These are phyloP conservation scores for Nephelium lappaceum DNA, from an alignment of 345 rosid genomes.

Conservation along the genomic window DNA sequence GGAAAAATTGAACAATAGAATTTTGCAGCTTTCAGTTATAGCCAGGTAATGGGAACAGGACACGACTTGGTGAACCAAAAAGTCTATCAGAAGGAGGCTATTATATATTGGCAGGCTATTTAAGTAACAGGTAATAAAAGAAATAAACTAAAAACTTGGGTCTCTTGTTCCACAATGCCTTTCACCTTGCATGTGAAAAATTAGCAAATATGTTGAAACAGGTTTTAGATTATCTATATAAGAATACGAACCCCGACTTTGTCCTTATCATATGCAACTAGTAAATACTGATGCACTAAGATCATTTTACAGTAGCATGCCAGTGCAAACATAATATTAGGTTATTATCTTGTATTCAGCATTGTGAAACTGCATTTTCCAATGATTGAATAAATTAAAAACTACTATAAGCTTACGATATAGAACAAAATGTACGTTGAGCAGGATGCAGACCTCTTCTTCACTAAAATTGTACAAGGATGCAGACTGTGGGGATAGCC, in stretches of 20 bases:
- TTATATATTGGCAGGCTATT: not conserved
- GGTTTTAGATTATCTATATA: not conserved
- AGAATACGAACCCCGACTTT: not conserved
- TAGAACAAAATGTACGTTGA: not conserved
- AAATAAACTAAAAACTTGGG: not conserved
- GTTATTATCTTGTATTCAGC: not conserved
- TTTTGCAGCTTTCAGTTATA: not conserved
- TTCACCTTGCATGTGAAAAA: not conserved
- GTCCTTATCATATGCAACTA: not conserved
- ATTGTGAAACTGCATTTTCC: not conserved
- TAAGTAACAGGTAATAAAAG: not conserved
- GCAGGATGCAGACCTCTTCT: conserved; percentile 66
- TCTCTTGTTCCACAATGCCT: not conserved
- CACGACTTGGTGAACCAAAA: not conserved
- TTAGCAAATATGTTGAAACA: not conserved
- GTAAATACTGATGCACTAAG: not conserved
- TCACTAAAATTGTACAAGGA: conserved; percentile 66
- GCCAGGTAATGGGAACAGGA: not conserved
- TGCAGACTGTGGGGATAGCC: conserved; percentile 74
- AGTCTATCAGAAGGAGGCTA: not conserved
- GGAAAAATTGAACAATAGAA: not conserved
- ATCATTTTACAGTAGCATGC: not conserved
- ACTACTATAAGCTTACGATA: not conserved
- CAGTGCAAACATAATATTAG: not conserved
- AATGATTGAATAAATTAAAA: not conserved